These are phyloP conservation scores for Juncus effusus DNA, from an alignment of 176 grass and related monocot genomes.

Conservation along the genomic window DNA sequence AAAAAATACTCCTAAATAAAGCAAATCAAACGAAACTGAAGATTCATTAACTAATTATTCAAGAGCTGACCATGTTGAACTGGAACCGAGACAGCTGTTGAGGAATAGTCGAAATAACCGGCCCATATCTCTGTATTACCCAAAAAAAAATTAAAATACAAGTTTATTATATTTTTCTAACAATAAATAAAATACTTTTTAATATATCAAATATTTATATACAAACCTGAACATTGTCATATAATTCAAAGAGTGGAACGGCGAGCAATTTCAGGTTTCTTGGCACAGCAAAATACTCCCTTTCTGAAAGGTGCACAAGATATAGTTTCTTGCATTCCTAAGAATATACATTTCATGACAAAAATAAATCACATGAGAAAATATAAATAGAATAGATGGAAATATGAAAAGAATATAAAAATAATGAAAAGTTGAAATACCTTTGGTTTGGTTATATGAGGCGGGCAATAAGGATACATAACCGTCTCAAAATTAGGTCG, in stretches of 20 bases:
- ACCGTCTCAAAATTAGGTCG: slow-evolving; percentile 98
- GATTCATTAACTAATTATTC: no score
- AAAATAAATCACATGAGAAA: background rate
- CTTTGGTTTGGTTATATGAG: slow-evolving; percentile 98
- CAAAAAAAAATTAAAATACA: slow-evolving; percentile 6
- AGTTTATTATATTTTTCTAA: background rate
- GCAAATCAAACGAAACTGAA: slow-evolving; percentile 16
- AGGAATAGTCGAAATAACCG: slow-evolving; percentile 97
- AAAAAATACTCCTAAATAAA: slow-evolving; percentile 13
- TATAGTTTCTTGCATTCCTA: slow-evolving; percentile 99
- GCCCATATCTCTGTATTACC: slow-evolving; percentile 84
- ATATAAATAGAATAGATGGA: background rate
- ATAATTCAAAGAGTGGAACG: slow-evolving; percentile 97
- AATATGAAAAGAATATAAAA: background rate
- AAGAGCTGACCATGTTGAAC: slow-evolving; percentile 95
- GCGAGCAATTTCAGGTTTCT: slow-evolving; percentile 99
- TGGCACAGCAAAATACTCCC: slow-evolving; percentile 98
- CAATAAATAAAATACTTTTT: background rate
- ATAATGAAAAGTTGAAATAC: slow-evolving; percentile 36
- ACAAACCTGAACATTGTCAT: slow-evolving; percentile 94
- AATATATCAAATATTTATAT: background rate
- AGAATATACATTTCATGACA: background rate
- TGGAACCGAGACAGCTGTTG: slow-evolving; percentile 97
- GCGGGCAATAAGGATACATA: slow-evolving; percentile 99
- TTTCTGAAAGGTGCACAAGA: slow-evolving; percentile 91